phyloP scores from a whole-genome alignment of 2,329 filamentous ascomycete species.

The Aspergillus ochraceus region DNA sequence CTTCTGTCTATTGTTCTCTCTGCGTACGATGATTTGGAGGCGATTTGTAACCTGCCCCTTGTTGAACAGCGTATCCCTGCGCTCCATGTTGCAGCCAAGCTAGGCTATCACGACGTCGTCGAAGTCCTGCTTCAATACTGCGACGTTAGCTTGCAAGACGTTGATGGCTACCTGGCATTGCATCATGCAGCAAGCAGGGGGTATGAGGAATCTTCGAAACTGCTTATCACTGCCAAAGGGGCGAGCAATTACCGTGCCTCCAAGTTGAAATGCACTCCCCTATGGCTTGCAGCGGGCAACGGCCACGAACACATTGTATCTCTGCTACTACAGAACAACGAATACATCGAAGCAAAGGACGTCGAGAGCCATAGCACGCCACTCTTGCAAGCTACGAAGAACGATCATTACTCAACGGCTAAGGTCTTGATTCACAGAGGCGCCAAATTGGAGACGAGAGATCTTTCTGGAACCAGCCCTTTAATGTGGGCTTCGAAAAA shows the following conservation, averaged over 20 bases:
- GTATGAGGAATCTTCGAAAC: no score
- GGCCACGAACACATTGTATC: neutral
- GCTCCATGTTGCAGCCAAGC: slow-evolving; percentile 19
- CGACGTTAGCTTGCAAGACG: no score
- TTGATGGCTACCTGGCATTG: no score
- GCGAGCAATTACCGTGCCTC: no score
- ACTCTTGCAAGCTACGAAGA: slow-evolving; percentile 8
- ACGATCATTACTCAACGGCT: neutral
- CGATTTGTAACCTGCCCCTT: slow-evolving; percentile 19
- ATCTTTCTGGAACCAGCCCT: neutral
- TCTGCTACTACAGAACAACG: neutral
- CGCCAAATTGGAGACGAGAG: neutral
- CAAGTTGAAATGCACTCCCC: neutral
- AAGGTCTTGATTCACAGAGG: neutral
- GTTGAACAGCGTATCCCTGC: slow-evolving; percentile 19
- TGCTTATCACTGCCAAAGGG: no score
- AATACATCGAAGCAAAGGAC: neutral
- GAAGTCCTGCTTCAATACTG: no score
- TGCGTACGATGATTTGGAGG: neutral
- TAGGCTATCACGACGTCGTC: slow-evolving; percentile 4
- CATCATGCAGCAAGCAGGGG: no score
- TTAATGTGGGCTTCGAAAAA: neutral
- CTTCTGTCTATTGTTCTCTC: slow-evolving; percentile 11
- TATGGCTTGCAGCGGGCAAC: slow-evolving; percentile 1
- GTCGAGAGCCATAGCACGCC: neutral